Conservation (phyloP, 179 eudicot genomes). For the Pouteria campechiana region DNA sequence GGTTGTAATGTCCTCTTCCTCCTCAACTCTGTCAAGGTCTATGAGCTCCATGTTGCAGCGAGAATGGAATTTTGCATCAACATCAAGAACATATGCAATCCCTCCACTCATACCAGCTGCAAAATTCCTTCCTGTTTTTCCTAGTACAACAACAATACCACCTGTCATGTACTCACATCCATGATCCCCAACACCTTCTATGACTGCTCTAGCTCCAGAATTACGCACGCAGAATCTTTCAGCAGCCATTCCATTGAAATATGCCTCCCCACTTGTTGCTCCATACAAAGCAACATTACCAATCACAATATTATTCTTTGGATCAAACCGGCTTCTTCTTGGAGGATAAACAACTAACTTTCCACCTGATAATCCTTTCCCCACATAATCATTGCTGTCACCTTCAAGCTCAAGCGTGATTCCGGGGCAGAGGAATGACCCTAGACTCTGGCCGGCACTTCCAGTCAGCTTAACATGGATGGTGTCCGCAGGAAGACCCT, state of each 20-base stretch:
- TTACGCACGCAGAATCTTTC: slow-evolving; percentile 96
- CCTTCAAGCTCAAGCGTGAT: slow-evolving; percentile 93
- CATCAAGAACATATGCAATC: slow-evolving; percentile 81
- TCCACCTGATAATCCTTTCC: slow-evolving; percentile 96
- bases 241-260: slow-evolving; percentile 98
- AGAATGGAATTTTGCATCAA: slow-evolving; percentile 48
- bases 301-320: slow-evolving; percentile 90
- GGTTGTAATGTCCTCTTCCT: slow-evolving; percentile 80
- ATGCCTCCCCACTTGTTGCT: slow-evolving; percentile 87
- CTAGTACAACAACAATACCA: slow-evolving; percentile 84
- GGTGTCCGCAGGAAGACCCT: slow-evolving; percentile 73
- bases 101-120: slow-evolving; percentile 99
- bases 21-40: slow-evolving; percentile 88
- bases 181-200: slow-evolving; percentile 99
- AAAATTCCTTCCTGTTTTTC: slow-evolving; percentile 92
- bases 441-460: slow-evolving; percentile 98
- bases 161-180: slow-evolving; percentile 99
- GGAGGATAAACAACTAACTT: slow-evolving; percentile 95
- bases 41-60: slow-evolving; percentile 85
- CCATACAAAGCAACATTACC: slow-evolving; percentile 99
- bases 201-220: slow-evolving; percentile 94
- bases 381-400: slow-evolving; percentile 97
- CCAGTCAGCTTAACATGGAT: slow-evolving; percentile 83
- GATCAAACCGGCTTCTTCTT: slow-evolving; percentile 77
- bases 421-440: slow-evolving; percentile 96